Conservation (phyloP, 768 basidiomycete genomes). For the Tubosaeta sp. region DNA sequence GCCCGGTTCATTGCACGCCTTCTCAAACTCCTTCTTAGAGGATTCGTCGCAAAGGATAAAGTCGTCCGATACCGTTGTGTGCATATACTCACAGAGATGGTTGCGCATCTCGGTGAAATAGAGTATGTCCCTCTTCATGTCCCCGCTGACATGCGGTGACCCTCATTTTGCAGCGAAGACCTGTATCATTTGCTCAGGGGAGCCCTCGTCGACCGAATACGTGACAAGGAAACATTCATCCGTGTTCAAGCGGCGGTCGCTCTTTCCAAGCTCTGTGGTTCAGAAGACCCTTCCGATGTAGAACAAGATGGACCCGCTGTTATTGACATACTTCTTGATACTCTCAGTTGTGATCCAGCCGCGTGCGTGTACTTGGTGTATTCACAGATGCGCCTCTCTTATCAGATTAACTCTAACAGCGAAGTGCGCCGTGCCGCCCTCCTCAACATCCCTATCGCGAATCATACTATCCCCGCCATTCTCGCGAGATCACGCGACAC, state of each 20-base stretch:
- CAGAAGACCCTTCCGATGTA: conserved; percentile 59
- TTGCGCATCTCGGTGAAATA: conserved; percentile 75
- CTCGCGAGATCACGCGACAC: conserved; percentile 77
- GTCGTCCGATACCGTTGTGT: conserved; percentile 75
- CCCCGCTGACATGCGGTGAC: neutral
- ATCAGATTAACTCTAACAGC: conserved; percentile 34
- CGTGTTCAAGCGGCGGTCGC: conserved; percentile 79
- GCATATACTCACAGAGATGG: conserved; percentile 74
- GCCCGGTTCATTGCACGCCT: conserved; percentile 67
- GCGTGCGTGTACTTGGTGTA: conserved; percentile 46
- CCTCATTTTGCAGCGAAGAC: conserved; percentile 57
- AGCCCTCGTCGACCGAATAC: conserved; percentile 63
- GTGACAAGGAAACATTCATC: conserved; percentile 75
- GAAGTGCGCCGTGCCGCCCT: conserved; percentile 85
- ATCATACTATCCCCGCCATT: conserved; percentile 56
- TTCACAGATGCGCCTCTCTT: neutral
- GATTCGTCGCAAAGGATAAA: conserved; percentile 86
- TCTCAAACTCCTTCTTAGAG: conserved; percentile 68
- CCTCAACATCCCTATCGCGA: conserved; percentile 60
- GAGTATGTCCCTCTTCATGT: conserved; percentile 51
- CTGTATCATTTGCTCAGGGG: conserved; percentile 59
- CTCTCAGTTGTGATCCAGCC: conserved; percentile 67
- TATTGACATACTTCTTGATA: conserved; percentile 60
- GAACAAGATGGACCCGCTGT: conserved; percentile 45
- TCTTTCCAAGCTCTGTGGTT: conserved; percentile 68